These are phyloP conservation scores for Populus hybrid DNA, from an alignment of 441 rosid species.

Conservation along the genomic window DNA sequence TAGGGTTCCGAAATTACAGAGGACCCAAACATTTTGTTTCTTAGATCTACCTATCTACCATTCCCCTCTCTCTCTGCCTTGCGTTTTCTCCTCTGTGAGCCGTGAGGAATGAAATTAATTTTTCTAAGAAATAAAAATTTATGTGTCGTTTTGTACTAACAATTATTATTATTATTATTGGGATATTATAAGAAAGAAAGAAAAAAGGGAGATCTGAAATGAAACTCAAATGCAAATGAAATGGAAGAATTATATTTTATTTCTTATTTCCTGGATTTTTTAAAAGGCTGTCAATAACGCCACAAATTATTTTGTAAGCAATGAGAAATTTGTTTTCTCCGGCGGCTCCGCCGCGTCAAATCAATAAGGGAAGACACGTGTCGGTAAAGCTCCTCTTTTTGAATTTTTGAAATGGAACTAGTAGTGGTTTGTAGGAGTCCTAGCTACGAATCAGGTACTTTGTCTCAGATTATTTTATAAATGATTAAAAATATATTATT, in stretches of 20 bases:
- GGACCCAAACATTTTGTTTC: constrained; percentile 18
- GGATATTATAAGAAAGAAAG: background rate
- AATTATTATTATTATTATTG: background rate
- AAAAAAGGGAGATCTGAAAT: background rate
- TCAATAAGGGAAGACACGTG: constrained; percentile 25
- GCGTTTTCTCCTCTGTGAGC: background rate
- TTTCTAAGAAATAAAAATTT: background rate
- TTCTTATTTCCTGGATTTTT: background rate
- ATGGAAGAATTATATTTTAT: background rate
- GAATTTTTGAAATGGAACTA: background rate
- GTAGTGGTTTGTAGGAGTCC: background rate
- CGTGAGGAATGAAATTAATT: background rate
- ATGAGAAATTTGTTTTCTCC: constrained; percentile 18
- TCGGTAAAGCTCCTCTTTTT: background rate
- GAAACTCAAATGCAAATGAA: constrained; percentile 41
- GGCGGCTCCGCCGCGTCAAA: constrained; percentile 47
- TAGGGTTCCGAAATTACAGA: constrained; percentile 3
- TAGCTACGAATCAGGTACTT: background rate
- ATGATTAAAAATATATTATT: no score
- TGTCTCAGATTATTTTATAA: no score
- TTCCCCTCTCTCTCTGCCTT: constrained; percentile 25
- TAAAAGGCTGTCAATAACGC: background rate
- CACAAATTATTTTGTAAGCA: background rate
- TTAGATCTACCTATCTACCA: constrained; percentile 21
- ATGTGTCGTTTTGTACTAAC: background rate